Conservation (phyloP, 768 basidiomycete species). For the Leccinum boreale region DNA sequence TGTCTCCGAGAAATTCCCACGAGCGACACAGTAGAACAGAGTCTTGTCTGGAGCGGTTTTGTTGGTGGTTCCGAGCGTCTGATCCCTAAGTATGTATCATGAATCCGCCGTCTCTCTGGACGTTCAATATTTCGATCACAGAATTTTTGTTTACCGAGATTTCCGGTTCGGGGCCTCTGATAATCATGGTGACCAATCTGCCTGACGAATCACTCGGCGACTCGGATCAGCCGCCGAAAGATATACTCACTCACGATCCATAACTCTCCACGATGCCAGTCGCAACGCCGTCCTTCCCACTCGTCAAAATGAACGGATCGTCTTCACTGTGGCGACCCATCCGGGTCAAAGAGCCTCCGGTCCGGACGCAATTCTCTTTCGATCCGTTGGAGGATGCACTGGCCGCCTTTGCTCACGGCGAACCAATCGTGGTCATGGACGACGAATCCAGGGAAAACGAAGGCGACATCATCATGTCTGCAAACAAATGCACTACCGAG, state of each 20-base stretch:
- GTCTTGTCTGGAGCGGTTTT: no score
- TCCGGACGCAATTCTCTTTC: constrained; percentile 53
- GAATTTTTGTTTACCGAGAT: neutral
- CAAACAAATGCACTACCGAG: constrained; percentile 79
- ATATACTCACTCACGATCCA: neutral
- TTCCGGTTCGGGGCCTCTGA: neutral
- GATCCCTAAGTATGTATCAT: no score
- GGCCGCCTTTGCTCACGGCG: constrained; percentile 69
- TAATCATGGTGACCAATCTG: neutral
- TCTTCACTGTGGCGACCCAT: constrained; percentile 20
- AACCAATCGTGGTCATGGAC: constrained; percentile 97
- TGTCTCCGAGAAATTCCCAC: neutral
- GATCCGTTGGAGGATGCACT: constrained; percentile 81
- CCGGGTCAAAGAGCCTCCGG: constrained; percentile 15
- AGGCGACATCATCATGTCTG: constrained; percentile 93
- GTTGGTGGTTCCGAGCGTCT: no score
- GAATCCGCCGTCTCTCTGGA: no score
- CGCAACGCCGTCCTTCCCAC: neutral
- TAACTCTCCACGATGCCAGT: constrained; percentile 6
- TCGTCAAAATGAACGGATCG: constrained; percentile 13
- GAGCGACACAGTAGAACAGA: neutral
- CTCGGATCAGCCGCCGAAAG: neutral
- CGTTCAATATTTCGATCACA: no score
- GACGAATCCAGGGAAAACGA: constrained; percentile 96
- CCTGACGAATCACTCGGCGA: neutral